phyloP scores from a whole-genome alignment of 768 basidiomycete genomes.

The Dioszegia aurantiaca region DNA sequence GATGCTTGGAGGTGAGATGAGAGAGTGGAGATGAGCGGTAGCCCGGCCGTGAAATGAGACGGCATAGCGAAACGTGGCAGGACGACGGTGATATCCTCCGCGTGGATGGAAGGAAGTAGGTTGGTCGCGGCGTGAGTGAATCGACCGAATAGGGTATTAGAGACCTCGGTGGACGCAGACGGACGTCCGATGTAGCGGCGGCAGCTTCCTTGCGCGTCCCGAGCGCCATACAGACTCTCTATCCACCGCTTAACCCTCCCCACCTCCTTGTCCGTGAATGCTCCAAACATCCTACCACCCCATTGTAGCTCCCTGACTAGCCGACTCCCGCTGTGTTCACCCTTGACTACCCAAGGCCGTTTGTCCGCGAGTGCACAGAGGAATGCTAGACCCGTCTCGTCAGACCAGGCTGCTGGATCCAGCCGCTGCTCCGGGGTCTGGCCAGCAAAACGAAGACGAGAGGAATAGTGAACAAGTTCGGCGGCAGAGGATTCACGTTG shows the following conservation, averaged over 20 bases:
- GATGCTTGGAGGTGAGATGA: constrained; percentile 7
- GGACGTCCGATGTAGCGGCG: background rate
- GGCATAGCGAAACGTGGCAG: background rate
- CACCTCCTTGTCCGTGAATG: constrained; percentile 36
- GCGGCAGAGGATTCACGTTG: constrained; percentile 32
- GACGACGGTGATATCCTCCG: background rate
- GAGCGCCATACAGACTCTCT: constrained; percentile 12
- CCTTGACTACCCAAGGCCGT: constrained; percentile 34
- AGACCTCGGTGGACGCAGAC: background rate
- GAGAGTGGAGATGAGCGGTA: background rate
- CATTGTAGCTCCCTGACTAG: constrained; percentile 40
- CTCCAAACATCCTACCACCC: constrained; percentile 49
- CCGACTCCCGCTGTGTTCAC: constrained; percentile 27
- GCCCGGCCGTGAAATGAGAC: background rate
- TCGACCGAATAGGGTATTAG: background rate
- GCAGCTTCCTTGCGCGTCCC: background rate
- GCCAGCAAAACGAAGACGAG: constrained; percentile 27
- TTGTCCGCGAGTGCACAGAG: constrained; percentile 30
- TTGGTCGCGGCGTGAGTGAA: background rate
- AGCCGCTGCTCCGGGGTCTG: constrained; percentile 37
- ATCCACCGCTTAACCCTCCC: constrained; percentile 35
- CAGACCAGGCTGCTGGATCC: constrained; percentile 25
- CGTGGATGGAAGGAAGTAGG: background rate
- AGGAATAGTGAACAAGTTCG: constrained; percentile 43
- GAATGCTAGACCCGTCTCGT: constrained; percentile 29